phyloP scores from a whole-genome alignment of 306 rosid species.

The Neltuma alba region DNA sequence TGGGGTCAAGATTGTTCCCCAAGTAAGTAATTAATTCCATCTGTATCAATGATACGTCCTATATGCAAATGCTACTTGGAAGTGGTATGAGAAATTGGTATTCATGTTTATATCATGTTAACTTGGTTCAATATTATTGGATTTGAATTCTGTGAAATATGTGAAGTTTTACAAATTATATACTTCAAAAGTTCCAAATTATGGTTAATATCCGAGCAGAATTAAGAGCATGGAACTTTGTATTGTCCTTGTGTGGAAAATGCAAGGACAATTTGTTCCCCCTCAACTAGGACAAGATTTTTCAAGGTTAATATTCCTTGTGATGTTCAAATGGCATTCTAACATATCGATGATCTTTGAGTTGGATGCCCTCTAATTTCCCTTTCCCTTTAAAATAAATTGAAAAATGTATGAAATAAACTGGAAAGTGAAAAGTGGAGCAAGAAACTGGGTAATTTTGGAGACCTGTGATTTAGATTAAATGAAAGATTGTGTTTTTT shows the following conservation, averaged over 20 bases:
- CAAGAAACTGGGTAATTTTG: not conserved
- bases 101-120: not conserved
- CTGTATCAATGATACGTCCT: not conserved
- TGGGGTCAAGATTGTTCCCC: constrained; percentile 84
- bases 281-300: not conserved
- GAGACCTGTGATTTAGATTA: constrained; percentile 4
- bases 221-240: not conserved
- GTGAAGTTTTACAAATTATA: not conserved
- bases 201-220: not conserved
- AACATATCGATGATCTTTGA: not conserved
- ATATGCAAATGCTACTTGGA: not conserved
- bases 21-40: constrained; percentile 48
- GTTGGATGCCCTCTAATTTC: not conserved
- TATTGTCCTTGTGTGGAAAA: not conserved
- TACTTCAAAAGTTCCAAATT: not conserved
- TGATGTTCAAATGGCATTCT: not conserved
- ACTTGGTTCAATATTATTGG: not conserved
- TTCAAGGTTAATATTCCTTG: not conserved
- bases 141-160: not conserved
- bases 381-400: not conserved
- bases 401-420: not conserved
- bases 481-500: not conserved
- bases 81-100: not conserved
- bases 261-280: not conserved
- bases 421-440: not conserved